Base-by-base conservation (phyloP, 345 rosid genomes). In the Kandelia obovata region DNA sequence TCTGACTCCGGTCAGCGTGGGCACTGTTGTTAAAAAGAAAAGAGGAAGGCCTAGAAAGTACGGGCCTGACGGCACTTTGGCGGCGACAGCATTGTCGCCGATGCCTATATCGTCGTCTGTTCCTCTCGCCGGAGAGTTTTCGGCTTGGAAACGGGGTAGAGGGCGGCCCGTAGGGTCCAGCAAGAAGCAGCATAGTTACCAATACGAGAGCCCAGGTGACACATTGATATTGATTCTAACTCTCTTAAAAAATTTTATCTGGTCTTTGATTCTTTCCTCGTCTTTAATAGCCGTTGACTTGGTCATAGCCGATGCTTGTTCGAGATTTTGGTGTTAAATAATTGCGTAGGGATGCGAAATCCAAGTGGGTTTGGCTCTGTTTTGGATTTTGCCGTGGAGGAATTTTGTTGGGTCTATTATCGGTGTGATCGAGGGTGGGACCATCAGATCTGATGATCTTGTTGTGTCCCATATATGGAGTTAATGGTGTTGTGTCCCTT, bases 41-140 rank as follows among this genome's bases (percentile, higher is more conserved):
- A 85, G 99, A 79, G 97, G 97, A 2, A 81, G 97, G 71, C 97
- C 99, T 4, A 86, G 94, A 67, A 95, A 92, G 84, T 86, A 82
- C 73, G 80, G 83, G 17, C 87, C 92, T 5, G 98, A 92, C 58
- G 98, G 96, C 28, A 64, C 78, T 3, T 43, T 43, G 49, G 57
- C 80, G 65, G 75, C 80, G 11, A 39, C 71, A 67, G 79, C 98
- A 52, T 74, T 90, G 59, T 95, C 98, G 13, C 97, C 99, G 15
- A 87, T 82, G 97, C 97, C 98, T 15, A 88, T 95, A 71, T 92
- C 99, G 0, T 80, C 97, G 1, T 87, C 98, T 13, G 77, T 92
- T 69, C 99, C 98, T 0, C 64, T 90, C 76, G n/a, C 83, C 4
- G 84, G 87, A 61, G 88, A 84, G 20, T 78, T 74, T 68, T 67